Evolutionary conservation across 2,329 filamentous ascomycete species (phyloP), one percentile per base, ranked within the genome.

Genomic region (Magnaporthiopsis incrustans): DNA sequence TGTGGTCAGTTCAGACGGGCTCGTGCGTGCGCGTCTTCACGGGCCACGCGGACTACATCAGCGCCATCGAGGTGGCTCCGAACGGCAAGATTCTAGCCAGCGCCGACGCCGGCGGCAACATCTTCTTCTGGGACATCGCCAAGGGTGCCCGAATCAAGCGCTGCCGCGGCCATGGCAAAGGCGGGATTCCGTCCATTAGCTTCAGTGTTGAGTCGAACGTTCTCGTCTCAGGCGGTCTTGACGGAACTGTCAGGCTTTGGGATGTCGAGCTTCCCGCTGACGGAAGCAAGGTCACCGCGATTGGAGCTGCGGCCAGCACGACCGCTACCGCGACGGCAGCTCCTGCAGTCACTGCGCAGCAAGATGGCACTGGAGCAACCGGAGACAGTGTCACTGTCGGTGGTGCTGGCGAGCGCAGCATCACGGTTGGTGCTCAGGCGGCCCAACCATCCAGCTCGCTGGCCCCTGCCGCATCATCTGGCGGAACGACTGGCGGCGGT

Each of bases 1-100:
- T 99, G 94, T 99, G 95, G 95, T 89, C 92, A 12, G 85, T 97
- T n/a, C 84, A 87, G 14, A 94, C 89, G 11, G 95, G 95, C 33
- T 88, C 89, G 67, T 92, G 92, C 50, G 91, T 97, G 6, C 89
- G 95, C 32, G 86, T 98, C 71, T 97, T 98, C 73, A 92, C 91
- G 0, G 95, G 95, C 1, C 95, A 99, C 73, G 89, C 87, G 0
- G 92, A 95, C 61, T 91, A 92, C 71, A 88, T 98, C 72, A 96
- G 89, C 18, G 85, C 92, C 0, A 79, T 98, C 32, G 86, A 94
- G 67, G 96, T 92, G 71, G 89, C 91, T 27, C 92, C 91, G 1
- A 92, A 92, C 70, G 95, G 95, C 68, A 93, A 91, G 74, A 87
- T 93, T 35, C 81, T 99, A n/a, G 95, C 95, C 11, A 96, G 91